phyloP scores from a whole-genome alignment of 225 moss, liverwort and hornwort genomes.

The Asterella californica region DNA sequence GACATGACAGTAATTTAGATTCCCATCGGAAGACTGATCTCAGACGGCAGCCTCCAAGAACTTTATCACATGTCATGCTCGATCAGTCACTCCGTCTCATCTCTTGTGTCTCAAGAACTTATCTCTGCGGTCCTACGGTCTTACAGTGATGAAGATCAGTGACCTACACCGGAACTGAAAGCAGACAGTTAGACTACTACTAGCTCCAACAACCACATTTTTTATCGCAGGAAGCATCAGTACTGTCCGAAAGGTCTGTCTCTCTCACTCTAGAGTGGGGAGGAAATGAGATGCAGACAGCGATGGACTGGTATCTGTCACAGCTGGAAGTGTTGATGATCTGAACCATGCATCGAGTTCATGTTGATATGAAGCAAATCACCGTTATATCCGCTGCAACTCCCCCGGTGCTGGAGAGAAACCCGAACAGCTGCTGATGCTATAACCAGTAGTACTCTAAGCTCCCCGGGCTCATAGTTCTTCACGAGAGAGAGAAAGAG shows the following conservation, averaged over 20 bases:
- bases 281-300: not conserved
- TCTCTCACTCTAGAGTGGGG: not conserved
- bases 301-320: not conserved
- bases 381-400: not conserved
- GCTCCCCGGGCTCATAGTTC: not conserved
- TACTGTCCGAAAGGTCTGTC: not conserved
- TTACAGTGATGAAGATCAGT: not conserved
- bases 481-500: not conserved
- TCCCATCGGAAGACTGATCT: no score
- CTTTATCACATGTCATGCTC: no score
- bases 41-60: no score
- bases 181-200: not conserved
- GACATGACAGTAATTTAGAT: no score
- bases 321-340: not conserved
- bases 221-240: not conserved
- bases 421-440: not conserved
- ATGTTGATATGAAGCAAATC: not conserved
- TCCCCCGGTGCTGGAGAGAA: not conserved
- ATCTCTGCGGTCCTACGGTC: not conserved
- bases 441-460: not conserved
- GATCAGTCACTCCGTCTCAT: no score
- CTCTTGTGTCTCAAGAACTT: no score
- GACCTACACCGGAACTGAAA: not conserved
- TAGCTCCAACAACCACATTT: no score
- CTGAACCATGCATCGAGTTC: not conserved